These are phyloP conservation scores for Eucalyptus lansdowneana DNA, from an alignment of 345 rosid species.

Conservation along the genomic window DNA sequence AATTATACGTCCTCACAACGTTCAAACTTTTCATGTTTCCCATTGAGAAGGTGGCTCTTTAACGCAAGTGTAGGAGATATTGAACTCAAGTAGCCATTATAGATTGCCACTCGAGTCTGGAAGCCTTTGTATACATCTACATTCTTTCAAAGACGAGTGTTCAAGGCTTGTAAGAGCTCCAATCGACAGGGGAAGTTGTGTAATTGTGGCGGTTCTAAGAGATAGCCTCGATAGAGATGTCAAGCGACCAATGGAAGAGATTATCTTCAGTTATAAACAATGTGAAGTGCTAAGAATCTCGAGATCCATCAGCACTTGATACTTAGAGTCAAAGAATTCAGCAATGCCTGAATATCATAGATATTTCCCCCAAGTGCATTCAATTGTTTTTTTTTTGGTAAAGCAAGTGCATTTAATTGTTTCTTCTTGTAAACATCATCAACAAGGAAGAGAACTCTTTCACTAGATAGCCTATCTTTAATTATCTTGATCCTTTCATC, in stretches of 20 bases:
- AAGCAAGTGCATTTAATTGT: no score
- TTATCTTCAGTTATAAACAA: background rate
- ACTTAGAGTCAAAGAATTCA: background rate
- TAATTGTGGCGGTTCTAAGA: background rate
- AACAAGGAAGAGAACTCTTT: background rate
- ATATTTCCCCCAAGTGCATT: background rate
- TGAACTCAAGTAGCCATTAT: background rate
- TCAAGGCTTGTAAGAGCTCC: background rate
- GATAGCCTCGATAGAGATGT: background rate
- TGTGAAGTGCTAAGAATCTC: background rate
- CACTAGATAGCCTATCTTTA: background rate
- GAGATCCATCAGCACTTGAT: background rate
- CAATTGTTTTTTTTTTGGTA: background rate
- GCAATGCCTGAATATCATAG: background rate
- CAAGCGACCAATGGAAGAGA: background rate
- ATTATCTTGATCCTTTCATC: background rate
- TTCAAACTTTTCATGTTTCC: background rate
- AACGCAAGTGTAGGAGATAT: no score
- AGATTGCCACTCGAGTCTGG: background rate
- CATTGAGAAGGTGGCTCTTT: accelerated
- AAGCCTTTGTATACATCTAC: background rate
- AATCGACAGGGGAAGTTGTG: background rate
- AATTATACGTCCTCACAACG: background rate
- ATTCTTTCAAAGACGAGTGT: background rate
- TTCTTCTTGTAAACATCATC: background rate